phyloP scores from a whole-genome alignment of 2,329 filamentous ascomycete genomes.

The Colletotrichum acutatum region DNA sequence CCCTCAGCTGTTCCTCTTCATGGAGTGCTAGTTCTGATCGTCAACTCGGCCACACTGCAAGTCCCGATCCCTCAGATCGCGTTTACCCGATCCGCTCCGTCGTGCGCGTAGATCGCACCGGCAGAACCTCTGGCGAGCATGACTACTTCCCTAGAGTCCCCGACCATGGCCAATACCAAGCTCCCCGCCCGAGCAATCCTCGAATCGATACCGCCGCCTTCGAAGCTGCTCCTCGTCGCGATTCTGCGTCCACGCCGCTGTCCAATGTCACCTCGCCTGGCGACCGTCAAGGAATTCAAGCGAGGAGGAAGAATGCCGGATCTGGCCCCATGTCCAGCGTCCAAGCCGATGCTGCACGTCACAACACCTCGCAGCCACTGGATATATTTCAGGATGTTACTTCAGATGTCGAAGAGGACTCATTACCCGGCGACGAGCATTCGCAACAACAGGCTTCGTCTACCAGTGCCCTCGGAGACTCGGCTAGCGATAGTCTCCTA shows the following conservation, averaged over 20 bases:
- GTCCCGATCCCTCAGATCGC: slow-evolving; percentile 60
- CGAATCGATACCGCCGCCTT: slow-evolving; percentile 43
- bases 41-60: slow-evolving; percentile 47
- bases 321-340: slow-evolving; percentile 56
- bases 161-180: slow-evolving; percentile 45
- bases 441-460: slow-evolving; percentile 4
- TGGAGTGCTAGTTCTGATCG: slow-evolving; percentile 55
- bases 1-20: slow-evolving; percentile 48
- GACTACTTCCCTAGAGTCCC: slow-evolving; percentile 51
- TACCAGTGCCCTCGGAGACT: slow-evolving; percentile 3
- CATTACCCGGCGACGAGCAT: not conserved
- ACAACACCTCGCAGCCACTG: slow-evolving; percentile 48
- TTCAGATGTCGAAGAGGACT: slow-evolving; percentile 41
- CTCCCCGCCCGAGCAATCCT: slow-evolving; percentile 43
- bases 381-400: slow-evolving; percentile 38
- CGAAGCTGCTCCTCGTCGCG: slow-evolving; percentile 37
- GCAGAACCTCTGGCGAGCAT: slow-evolving; percentile 50
- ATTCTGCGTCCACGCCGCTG: slow-evolving; percentile 6
- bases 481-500: slow-evolving; percentile 51
- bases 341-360: slow-evolving; percentile 55
- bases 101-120: slow-evolving; percentile 72
- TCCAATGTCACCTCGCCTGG: slow-evolving; percentile 33
- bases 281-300: slow-evolving; percentile 37
- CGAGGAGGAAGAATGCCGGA: slow-evolving; percentile 47
- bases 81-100: slow-evolving; percentile 88